Evolutionary conservation across 306 rosid species (phyloP).

Genomic region (Rosa chinensis): DNA sequence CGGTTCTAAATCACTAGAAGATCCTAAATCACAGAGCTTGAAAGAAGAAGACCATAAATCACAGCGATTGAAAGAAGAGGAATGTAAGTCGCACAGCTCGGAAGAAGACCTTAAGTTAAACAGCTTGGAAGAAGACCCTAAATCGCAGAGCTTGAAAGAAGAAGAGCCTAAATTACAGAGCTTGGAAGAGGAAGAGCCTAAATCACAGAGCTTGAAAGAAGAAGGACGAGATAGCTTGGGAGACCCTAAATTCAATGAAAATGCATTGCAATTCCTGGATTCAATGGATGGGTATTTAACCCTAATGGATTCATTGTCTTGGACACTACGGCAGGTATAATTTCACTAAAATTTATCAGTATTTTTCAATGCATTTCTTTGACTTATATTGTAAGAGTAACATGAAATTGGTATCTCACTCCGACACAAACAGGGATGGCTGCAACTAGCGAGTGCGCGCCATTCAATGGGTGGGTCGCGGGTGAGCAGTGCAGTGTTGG

Average conservation of each 20-base stretch:
- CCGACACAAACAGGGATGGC: slow-evolving; percentile 63
- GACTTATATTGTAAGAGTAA: neutral
- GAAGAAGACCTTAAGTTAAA: neutral
- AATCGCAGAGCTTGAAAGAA: slow-evolving; percentile 2
- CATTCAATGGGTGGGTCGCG: slow-evolving; percentile 90
- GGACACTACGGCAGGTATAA: slow-evolving; percentile 67
- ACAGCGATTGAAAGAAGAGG: slow-evolving; percentile 29
- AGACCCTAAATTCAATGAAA: slow-evolving; percentile 12
- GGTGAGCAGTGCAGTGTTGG: slow-evolving; percentile 61
- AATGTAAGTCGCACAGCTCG: neutral
- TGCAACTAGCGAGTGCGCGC: slow-evolving; percentile 81
- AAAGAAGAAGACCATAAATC: too few species aligned
- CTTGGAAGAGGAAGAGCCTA: slow-evolving; percentile 12
- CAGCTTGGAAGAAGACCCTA: neutral
- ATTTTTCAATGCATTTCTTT: neutral
- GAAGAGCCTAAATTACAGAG: neutral
- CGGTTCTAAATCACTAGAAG: neutral
- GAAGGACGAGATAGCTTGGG: neutral
- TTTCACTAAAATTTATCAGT: neutral
- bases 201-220: neutral
- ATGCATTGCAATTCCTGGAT: slow-evolving; percentile 65
- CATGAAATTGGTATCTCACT: neutral
- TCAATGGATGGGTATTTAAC: slow-evolving; percentile 55
- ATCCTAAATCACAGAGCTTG: neutral
- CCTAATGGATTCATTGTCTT: slow-evolving; percentile 51